A percentile compares a stretch with the other conserved stretches of the same genome.
Evolutionary conservation across 2,329 filamentous ascomycete species (phyloP).

Genomic region (Penicillium sp.): DNA sequence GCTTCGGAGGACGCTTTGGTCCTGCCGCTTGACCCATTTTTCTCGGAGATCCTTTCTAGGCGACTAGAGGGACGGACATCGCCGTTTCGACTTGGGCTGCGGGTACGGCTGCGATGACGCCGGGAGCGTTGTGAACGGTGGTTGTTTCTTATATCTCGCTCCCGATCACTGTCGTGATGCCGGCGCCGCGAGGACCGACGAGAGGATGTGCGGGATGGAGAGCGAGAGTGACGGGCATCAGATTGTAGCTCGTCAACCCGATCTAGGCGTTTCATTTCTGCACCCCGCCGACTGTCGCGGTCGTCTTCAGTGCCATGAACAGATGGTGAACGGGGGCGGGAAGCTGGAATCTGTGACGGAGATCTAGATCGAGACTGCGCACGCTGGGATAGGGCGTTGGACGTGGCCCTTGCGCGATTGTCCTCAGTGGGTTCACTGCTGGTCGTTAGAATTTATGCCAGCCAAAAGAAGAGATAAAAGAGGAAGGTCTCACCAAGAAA

Average conservation of each 20-base stretch:
- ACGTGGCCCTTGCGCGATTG: background rate
- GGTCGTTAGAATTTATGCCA: background rate
- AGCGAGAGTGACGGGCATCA: slow-evolving; percentile 58
- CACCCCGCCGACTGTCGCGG: slow-evolving; percentile 25
- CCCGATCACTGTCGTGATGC: slow-evolving; percentile 51
- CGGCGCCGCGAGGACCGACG: slow-evolving; percentile 59
- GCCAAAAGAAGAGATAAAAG: background rate
- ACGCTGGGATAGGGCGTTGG: background rate
- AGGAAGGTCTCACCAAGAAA: background rate
- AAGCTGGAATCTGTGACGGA: slow-evolving; percentile 46
- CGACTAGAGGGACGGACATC: slow-evolving; percentile 40
- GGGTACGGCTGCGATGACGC: slow-evolving; percentile 46
- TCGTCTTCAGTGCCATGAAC: slow-evolving; percentile 35
- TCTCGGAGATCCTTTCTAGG: slow-evolving; percentile 24
- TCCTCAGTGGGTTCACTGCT: slow-evolving; percentile 2
- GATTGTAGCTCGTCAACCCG: slow-evolving; percentile 15
- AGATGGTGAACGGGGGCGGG: slow-evolving; percentile 49
- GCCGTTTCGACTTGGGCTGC: slow-evolving; percentile 28
- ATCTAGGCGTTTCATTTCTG: slow-evolving; percentile 48
- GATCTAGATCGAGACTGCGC: slow-evolving; percentile 31
- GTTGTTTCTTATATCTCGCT: slow-evolving; percentile 39
- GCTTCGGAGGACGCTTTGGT: slow-evolving; percentile 16
- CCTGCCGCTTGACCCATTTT: slow-evolving; percentile 19
- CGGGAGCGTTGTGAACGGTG: slow-evolving; percentile 49
- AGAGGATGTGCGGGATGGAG: slow-evolving; percentile 60